Percentiles rank a stretch among this genome's conserved stretches.
These are phyloP conservation scores for Scedosporium dehoogii DNA, from an alignment of 2,329 filamentous ascomycete species.

Conservation along the genomic window DNA sequence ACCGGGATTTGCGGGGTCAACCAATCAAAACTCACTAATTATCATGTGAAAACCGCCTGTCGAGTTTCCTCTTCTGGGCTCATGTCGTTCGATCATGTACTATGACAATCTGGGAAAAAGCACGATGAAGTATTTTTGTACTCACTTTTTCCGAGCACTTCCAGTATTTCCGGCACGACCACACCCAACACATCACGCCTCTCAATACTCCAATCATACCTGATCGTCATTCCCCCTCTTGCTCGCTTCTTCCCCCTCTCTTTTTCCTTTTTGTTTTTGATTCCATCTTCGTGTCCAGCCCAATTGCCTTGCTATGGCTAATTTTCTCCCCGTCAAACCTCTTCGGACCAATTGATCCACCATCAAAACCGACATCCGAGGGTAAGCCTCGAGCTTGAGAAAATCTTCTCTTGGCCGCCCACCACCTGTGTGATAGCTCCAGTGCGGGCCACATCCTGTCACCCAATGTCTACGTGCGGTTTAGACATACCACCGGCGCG, in stretches of 20 bases:
- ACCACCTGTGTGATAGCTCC: neutral
- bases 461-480: conserved; percentile 3
- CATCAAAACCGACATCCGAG: neutral
- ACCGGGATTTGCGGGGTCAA: conserved; percentile 4
- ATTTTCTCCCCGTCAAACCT: neutral
- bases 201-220: neutral
- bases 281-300: neutral
- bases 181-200: neutral
- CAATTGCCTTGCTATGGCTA: neutral
- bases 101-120: neutral
- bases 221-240: neutral
- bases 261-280: neutral
- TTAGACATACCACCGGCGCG: neutral
- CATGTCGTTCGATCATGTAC: conserved; percentile 7
- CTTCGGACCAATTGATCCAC: neutral
- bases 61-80: conserved; percentile 1
- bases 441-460: neutral
- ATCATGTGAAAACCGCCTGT: conserved; percentile 1
- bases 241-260: neutral
- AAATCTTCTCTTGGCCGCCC: neutral
- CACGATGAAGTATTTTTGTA: neutral
- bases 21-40: conserved; percentile 3
- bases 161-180: neutral
- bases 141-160: neutral
- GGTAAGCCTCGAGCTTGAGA: neutral